These are phyloP conservation scores for Dysphania ambrosioides DNA, from an alignment of 148 eudicot species.

Conservation along the genomic window DNA sequence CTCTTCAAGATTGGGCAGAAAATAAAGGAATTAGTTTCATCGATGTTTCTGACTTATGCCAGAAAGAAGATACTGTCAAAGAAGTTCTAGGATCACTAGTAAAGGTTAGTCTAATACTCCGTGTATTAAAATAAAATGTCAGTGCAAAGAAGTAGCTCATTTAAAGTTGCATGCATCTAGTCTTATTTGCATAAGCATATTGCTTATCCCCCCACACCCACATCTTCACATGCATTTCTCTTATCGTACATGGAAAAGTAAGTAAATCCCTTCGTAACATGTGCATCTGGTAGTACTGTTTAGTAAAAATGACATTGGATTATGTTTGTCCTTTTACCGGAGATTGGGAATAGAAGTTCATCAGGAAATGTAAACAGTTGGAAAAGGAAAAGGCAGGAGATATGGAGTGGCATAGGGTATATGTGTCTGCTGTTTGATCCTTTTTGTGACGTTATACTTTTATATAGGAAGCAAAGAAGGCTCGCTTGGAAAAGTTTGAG, in stretches of 20 bases:
- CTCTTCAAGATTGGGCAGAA: constrained; percentile 64
- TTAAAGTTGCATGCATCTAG: too few species aligned
- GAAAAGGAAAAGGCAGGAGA: not conserved
- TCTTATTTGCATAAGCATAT: not conserved
- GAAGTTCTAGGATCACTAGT: constrained; percentile 69
- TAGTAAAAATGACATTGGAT: not conserved
- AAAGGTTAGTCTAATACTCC: constrained; percentile 41
- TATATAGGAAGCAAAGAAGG: constrained; percentile 71
- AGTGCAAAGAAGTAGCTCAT: too few species aligned
- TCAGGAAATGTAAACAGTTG: too few species aligned
- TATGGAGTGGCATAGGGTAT: not conserved
- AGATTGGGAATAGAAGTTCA: too few species aligned
- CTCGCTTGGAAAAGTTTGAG: constrained; percentile 72
- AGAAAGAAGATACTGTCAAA: constrained; percentile 47
- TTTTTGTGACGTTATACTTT: constrained; percentile 5
- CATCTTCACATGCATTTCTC: too few species aligned
- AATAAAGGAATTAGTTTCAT: constrained; percentile 50
- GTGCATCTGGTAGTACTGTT: not conserved
- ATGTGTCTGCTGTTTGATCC: not conserved
- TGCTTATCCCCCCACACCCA: not conserved
- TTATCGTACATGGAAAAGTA: not conserved
- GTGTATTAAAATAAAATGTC: not conserved
- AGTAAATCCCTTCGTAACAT: not conserved
- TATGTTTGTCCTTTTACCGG: not conserved
- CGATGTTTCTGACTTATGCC: constrained; percentile 64